A percentile compares a stretch with the other conserved stretches of the same genome.
These are phyloP conservation scores for Neurospora pannonica DNA, from an alignment of 495 filamentous ascomycete species.

Conservation along the genomic window DNA sequence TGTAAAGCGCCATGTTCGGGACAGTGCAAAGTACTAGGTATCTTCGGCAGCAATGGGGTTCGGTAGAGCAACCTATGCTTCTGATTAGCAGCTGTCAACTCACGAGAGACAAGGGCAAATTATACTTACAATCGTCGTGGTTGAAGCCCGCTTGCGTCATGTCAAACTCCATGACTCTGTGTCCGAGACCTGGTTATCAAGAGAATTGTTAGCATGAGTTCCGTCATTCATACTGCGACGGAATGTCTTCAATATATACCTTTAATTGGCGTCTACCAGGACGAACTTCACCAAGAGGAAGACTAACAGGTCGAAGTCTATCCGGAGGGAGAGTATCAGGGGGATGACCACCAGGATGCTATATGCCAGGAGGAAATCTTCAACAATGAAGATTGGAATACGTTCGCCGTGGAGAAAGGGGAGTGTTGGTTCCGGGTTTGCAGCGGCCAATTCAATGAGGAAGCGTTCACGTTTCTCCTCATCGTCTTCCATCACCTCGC, in stretches of 20 bases:
- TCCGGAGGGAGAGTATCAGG: too few species aligned
- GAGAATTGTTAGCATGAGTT: not conserved
- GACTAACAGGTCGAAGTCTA: too few species aligned
- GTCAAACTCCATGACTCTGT: not conserved
- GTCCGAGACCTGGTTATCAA: not conserved
- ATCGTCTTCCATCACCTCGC: not conserved
- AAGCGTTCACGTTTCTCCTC: not conserved
- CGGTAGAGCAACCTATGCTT: not conserved
- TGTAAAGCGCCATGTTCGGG: not conserved
- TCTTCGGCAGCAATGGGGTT: not conserved
- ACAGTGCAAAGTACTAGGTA: not conserved
- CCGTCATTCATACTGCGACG: not conserved
- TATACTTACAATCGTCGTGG: not conserved
- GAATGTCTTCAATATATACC: not conserved
- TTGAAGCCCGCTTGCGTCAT: not conserved
- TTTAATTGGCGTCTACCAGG: too few species aligned
- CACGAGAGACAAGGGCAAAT: not conserved
- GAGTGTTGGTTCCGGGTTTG: too few species aligned
- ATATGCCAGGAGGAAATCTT: too few species aligned
- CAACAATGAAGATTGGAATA: too few species aligned
- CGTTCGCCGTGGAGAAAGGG: too few species aligned
- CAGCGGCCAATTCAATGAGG: too few species aligned
- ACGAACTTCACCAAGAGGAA: not conserved
- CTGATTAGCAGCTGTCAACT: not conserved
- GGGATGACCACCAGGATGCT: too few species aligned